phyloP scores from a whole-genome alignment of 768 basidiomycete genomes.

The Boletus rubescentipes region DNA sequence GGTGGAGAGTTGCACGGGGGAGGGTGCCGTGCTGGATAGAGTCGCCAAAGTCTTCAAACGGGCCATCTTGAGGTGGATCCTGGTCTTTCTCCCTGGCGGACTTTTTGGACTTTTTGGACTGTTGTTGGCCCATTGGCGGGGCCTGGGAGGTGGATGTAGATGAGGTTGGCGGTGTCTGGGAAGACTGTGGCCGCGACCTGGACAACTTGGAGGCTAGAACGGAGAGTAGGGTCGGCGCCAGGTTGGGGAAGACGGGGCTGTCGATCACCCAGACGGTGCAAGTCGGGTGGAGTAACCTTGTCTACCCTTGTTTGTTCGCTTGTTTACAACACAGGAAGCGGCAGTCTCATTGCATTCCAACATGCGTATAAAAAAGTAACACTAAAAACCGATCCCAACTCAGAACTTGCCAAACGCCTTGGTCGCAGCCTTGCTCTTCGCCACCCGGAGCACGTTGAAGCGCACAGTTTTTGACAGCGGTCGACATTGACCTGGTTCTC shows the following conservation, averaged over 20 bases:
- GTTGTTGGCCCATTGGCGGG: slow-evolving; percentile 77
- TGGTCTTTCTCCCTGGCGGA: slow-evolving; percentile 67
- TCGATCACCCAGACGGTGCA: slow-evolving; percentile 28
- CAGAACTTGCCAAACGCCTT: slow-evolving; percentile 97
- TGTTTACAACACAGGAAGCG: slow-evolving; percentile 24
- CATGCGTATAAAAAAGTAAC: slow-evolving; percentile 26
- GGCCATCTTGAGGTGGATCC: slow-evolving; percentile 44
- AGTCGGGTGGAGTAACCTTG: slow-evolving; percentile 24
- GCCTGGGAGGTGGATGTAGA: slow-evolving; percentile 37
- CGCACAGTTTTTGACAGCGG: slow-evolving; percentile 98
- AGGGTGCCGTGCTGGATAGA: slow-evolving; percentile 40
- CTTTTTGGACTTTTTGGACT: slow-evolving; percentile 80
- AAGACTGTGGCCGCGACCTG: slow-evolving; percentile 72
- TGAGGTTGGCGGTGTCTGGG: slow-evolving; percentile 63
- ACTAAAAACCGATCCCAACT: slow-evolving; percentile 18
- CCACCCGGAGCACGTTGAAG: slow-evolving; percentile 97
- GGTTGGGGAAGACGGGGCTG: slow-evolving; percentile 43
- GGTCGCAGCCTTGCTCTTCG: slow-evolving; percentile 86
- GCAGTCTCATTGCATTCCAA: slow-evolving; percentile 9
- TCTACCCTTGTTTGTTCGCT: slow-evolving; percentile 35
- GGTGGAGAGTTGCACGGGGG: slow-evolving; percentile 44
- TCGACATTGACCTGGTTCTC: slow-evolving; percentile 84
- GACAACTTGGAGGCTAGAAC: slow-evolving; percentile 68
- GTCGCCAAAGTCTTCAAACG: slow-evolving; percentile 40
- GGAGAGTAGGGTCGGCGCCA: slow-evolving; percentile 82